Evolutionary conservation across 164 flowering plant species (phyloP).

Genomic region (Annona squamosa): DNA sequence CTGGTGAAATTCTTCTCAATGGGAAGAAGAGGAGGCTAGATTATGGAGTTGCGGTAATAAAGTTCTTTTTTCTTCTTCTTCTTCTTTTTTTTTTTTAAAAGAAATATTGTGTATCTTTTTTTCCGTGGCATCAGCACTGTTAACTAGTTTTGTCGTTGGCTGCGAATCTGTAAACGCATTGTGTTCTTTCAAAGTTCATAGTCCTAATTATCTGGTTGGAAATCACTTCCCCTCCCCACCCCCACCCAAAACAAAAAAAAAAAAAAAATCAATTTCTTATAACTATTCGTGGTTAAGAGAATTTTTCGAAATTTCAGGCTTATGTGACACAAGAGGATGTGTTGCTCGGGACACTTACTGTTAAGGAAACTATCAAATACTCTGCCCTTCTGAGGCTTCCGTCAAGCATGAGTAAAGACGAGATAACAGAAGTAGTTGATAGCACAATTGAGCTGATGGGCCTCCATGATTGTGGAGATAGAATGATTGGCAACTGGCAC

Average conservation of each 20-base stretch:
- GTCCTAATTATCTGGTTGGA: background rate
- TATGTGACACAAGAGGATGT: constrained; percentile 79
- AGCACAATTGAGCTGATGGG: constrained; percentile 59
- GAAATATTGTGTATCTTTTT: background rate
- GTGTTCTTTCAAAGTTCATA: background rate
- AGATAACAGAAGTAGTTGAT: constrained; percentile 38
- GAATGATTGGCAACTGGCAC: constrained; percentile 70
- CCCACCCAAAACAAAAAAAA: no score
- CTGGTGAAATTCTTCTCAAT: constrained; percentile 58
- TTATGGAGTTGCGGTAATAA: constrained; percentile 53
- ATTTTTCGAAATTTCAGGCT: constrained; percentile 35
- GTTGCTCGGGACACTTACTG: constrained; percentile 64
- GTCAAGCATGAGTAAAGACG: constrained; percentile 30
- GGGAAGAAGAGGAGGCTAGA: constrained; percentile 52
- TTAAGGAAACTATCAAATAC: constrained; percentile 57
- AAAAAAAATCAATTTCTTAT: background rate
- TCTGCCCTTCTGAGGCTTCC: constrained; percentile 72
- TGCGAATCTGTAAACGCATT: background rate
- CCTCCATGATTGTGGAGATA: constrained; percentile 58
- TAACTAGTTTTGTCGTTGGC: background rate
- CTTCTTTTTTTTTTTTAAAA: background rate
- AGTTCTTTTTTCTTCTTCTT: background rate
- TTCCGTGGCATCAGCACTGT: background rate
- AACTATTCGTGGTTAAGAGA: background rate
- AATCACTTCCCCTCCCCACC: no score